Base-by-base conservation (phyloP, 257 asterid species). In the Solanum paucissectum region DNA sequence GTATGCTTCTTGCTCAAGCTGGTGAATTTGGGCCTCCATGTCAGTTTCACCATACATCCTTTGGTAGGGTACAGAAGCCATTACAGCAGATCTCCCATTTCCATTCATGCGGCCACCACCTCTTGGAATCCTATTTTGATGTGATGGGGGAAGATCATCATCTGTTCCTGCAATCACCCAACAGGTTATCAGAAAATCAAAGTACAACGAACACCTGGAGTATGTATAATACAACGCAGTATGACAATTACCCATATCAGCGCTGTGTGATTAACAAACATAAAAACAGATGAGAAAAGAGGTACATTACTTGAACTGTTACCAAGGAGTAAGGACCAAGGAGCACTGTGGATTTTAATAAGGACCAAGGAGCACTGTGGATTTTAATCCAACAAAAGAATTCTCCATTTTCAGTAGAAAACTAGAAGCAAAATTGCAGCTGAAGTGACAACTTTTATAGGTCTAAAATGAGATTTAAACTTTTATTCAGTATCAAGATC, bases 1-100 rank as follows among this genome's bases (percentile, higher is more conserved):
- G 91, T 96, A 96, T 44, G 99, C 99, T 92, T 96, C 99, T 90
- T 93, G 96, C 94, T 94, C 99, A 83, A 94, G 96, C 93, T 94
- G 95, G 92, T 95, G 98, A 87, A 95, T 94, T 90, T 92, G 95
- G 88, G 95, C 95, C 86, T 94, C 94, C 98, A 97, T 94, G 71
- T 95, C 97, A 84, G 93, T 83, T 83, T 92, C 97, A 86, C 94
- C 94, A 88, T 91, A 89, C 94, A 90, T 88, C 91, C 93, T 91
- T 72, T 98, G 92, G 89, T 91, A 93, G 33, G 97, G 96, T 27
- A 91, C 90, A 83, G 98, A 90, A 68, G 89, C 93, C 87, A 92
- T 79, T 85, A 91, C 89, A 83, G 93, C 89, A 86, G 95, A 90
- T 92, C 96, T 93, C 88, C 94, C 95, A 92, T 91, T 92, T 86